Percentiles rank a stretch among this genome's conserved stretches.
These are phyloP conservation scores for Aspergillus sp. DNA, from an alignment of 2,329 filamentous ascomycete species.

Conservation along the genomic window DNA sequence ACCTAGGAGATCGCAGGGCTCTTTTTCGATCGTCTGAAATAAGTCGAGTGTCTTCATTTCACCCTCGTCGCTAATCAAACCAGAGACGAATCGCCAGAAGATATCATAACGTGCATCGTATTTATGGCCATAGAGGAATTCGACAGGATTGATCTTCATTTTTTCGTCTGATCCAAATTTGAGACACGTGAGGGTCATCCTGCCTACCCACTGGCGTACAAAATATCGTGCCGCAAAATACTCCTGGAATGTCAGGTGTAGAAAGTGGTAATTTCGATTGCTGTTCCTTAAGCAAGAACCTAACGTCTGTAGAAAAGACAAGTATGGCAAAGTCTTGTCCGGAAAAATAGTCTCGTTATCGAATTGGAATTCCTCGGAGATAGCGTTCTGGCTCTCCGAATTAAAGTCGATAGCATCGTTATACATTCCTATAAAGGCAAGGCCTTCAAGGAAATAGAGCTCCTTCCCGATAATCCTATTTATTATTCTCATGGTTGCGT, in stretches of 20 bases:
- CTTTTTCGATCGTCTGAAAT: constrained; percentile 30
- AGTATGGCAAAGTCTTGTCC: constrained; percentile 9
- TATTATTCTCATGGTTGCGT: too few species aligned
- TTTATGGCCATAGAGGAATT: constrained; percentile 36
- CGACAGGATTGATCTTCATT: neutral
- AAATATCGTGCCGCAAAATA: constrained; percentile 44
- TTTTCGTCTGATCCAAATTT: neutral
- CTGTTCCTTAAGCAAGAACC: constrained; percentile 14
- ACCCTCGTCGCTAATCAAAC: constrained; percentile 28
- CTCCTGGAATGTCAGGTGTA: constrained; percentile 46
- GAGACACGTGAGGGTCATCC: neutral
- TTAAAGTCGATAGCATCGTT: constrained; percentile 35
- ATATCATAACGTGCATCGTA: constrained; percentile 41
- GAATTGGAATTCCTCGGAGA: constrained; percentile 9
- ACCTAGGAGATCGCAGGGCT: constrained; percentile 38
- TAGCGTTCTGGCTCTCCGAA: constrained; percentile 13
- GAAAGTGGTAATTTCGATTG: constrained; percentile 37
- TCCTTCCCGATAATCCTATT: too few species aligned
- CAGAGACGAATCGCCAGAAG: constrained; percentile 43
- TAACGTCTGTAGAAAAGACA: constrained; percentile 41
- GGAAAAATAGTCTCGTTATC: too few species aligned
- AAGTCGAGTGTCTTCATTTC: constrained; percentile 15
- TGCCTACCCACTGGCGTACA: constrained; percentile 25
- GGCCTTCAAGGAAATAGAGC: neutral
- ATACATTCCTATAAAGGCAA: constrained; percentile 38